Base-by-base conservation (phyloP, 2,329 filamentous ascomycete genomes). In the Pestalotiopsis sp. region DNA sequence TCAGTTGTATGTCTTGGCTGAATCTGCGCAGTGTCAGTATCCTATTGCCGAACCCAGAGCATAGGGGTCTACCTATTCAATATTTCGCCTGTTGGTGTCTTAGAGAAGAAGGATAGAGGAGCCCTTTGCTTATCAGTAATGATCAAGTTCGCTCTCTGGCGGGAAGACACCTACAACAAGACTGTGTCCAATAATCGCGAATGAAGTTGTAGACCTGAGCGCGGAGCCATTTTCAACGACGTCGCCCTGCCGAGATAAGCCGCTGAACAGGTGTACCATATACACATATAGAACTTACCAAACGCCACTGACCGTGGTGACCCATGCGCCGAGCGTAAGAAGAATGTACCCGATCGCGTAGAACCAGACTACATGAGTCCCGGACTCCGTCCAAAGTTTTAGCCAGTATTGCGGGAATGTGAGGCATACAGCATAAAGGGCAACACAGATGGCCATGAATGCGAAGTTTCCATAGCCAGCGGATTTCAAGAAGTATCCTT, bases 1-100 rank as follows among this genome's bases (percentile, higher is more conserved):
- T 72, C 17, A 84, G 78, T 63, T 81, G 78, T 6, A 84, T 80
- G 49, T 85, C 82, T 71, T 85, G 81, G 9, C 79, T 81, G 69
- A 85, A 84, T 67, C 80, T 81, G 56, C 31, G 61, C 31, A 2
- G 13, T 31, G 84, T 67, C 80, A 83, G 25, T 59, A 66, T 25
- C 49, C 58, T n/a, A 23, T 2, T 27, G n/a, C 36, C 12, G n/a
- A 36, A 5, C 7, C 3, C n/a, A 23, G 1, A 27, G 36, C 20
- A 49, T 39, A 5, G 6, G 7, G 38, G 12, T 67, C 67, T 71
- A 80, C 80, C 83, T 75, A 38, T 83, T 85, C 7, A 83, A 75
- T 3, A 82, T 81, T 0, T 78, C 78, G 3, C 83, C 83, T 4
- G 75, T 76, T 17, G 84, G 81, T 0, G 80, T 82, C 3, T 69